phyloP scores from a whole-genome alignment of 169 alveolate genomes.

The Plasmodium malariae region DNA sequence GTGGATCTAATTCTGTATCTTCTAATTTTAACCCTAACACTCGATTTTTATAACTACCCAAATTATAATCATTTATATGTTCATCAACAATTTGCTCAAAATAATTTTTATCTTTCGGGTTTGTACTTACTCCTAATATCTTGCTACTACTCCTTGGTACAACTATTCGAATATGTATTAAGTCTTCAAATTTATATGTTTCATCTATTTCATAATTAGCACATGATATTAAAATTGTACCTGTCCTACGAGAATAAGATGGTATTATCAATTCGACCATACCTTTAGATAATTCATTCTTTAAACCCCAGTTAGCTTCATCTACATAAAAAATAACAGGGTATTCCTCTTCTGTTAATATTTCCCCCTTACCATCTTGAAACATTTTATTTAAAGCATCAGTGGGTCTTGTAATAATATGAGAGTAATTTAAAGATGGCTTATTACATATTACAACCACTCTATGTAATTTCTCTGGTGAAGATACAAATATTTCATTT shows the following conservation, averaged over 20 bases:
- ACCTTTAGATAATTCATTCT: conserved; percentile 25
- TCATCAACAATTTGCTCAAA: conserved; percentile 43
- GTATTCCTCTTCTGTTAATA: background rate
- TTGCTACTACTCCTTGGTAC: conserved; percentile 14
- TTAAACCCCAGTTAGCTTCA: conserved; percentile 31
- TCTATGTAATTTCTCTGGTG: conserved; percentile 5
- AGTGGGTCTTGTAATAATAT: conserved; percentile 39
- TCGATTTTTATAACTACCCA: conserved; percentile 7
- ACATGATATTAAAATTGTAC: conserved; percentile 18
- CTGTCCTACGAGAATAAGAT: background rate
- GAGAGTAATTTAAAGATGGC: conserved; percentile 36
- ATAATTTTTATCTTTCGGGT: conserved; percentile 9
- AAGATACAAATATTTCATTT: conserved; percentile 13
- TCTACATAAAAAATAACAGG: conserved; percentile 29
- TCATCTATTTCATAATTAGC: conserved; percentile 36
- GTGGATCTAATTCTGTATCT: conserved; percentile 52
- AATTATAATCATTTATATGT: conserved; percentile 7
- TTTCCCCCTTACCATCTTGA: background rate
- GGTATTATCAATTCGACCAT: conserved; percentile 42
- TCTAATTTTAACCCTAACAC: conserved; percentile 33
- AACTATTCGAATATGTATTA: conserved; percentile 11
- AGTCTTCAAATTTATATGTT: conserved; percentile 42
- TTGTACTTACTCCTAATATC: conserved; percentile 29
- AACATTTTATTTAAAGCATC: conserved; percentile 21
- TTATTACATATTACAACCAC: conserved; percentile 39